Evolutionary conservation across 345 rosid species (phyloP).

Genomic region (Conringia planisiliqua): DNA sequence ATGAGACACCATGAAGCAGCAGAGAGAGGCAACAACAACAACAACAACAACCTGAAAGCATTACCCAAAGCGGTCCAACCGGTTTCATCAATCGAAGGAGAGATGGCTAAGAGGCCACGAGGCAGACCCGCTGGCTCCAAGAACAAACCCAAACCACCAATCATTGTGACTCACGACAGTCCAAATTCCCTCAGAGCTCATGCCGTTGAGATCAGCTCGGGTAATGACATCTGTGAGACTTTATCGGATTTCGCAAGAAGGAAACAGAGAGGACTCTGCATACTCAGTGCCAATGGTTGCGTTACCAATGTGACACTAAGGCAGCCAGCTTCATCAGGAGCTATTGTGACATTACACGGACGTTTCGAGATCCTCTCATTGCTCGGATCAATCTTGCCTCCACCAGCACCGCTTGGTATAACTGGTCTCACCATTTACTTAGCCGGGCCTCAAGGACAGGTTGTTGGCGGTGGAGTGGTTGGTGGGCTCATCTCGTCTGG

Average conservation of each 20-base stretch:
- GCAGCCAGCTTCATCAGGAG: constrained; percentile 78
- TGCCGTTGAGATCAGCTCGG: constrained; percentile 90
- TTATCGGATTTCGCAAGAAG: constrained; percentile 67
- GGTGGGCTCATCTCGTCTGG: constrained; percentile 90
- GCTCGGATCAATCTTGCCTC: constrained; percentile 89
- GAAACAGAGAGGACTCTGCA: constrained; percentile 79
- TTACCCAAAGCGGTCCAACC: constrained; percentile 53
- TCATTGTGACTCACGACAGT: constrained; percentile 76
- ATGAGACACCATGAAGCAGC: constrained; percentile 47
- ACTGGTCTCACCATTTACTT: constrained; percentile 82
- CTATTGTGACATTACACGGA: constrained; percentile 86
- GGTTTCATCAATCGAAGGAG: constrained; percentile 53
- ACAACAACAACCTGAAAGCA: constrained; percentile 36
- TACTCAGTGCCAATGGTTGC: constrained; percentile 80
- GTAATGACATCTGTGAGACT: constrained; percentile 78
- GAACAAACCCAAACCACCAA: constrained; percentile 97
- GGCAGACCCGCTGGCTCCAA: constrained; percentile 96
- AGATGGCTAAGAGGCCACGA: constrained; percentile 62
- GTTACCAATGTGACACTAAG: constrained; percentile 84
- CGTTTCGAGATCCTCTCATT: constrained; percentile 92
- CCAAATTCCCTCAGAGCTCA: constrained; percentile 82
- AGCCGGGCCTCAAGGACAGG: constrained; percentile 94
- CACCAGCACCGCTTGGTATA: constrained; percentile 84
- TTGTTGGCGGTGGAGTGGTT: constrained; percentile 85
- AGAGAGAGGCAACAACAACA: constrained; percentile 37